phyloP scores from a whole-genome alignment of 208 protist genomes.

The Acanthamoeba culbertsoni region DNA sequence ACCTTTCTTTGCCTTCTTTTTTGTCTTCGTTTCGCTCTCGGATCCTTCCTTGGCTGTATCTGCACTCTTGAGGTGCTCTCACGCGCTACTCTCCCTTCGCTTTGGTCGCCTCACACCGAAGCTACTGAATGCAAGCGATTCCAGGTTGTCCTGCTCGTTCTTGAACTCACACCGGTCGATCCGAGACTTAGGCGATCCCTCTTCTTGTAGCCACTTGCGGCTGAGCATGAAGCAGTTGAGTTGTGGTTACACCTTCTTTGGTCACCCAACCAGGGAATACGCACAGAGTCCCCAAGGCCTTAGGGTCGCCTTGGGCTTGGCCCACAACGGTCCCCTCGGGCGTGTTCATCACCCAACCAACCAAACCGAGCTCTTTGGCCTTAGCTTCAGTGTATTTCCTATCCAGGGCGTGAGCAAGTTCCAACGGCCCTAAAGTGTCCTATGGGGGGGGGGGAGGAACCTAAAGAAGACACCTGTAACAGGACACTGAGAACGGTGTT shows the following conservation, averaged over 20 bases:
- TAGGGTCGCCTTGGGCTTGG: constrained; percentile 23
- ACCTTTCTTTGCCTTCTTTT: neutral
- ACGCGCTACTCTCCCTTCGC: neutral
- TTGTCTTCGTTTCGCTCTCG: neutral
- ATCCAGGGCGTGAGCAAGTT: neutral
- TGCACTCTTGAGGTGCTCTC: neutral
- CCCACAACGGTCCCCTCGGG: constrained; percentile 10
- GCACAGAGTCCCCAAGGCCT: neutral
- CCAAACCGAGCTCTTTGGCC: constrained; percentile 9
- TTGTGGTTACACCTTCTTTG: no score
- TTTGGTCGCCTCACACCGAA: neutral
- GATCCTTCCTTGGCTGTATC: neutral
- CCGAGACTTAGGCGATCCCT: neutral
- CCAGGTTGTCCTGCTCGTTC: neutral
- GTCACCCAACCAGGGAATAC: neutral
- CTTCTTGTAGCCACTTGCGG: constrained; percentile 36
- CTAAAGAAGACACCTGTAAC: neutral
- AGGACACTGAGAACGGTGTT: neutral
- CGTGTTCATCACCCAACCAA: constrained; percentile 52
- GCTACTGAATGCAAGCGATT: neutral
- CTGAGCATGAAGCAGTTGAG: neutral
- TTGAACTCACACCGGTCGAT: neutral
- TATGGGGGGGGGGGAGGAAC: neutral
- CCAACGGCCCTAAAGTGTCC: neutral
- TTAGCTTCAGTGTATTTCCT: neutral